Conservation (phyloP, 108 stramenopile genomes). For the Mediolabrus comicus region DNA sequence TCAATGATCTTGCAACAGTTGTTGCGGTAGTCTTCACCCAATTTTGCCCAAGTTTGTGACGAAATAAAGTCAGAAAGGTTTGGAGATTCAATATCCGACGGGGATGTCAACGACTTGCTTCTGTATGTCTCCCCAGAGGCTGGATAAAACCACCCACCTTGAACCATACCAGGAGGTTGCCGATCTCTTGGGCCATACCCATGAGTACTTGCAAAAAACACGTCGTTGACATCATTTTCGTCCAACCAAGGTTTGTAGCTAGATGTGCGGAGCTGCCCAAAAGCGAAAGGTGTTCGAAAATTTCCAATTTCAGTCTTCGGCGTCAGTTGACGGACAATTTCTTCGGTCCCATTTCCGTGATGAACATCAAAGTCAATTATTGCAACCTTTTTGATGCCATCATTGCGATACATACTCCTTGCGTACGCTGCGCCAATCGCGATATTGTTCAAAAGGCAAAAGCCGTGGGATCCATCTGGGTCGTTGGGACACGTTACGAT, state of each 20-base stretch:
- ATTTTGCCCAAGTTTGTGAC: conserved; percentile 84
- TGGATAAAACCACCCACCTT: conserved; percentile 89
- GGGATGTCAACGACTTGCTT: conserved; percentile 60
- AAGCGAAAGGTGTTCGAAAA: conserved; percentile 80
- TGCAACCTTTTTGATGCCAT: conserved; percentile 80
- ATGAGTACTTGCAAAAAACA: conserved; percentile 91
- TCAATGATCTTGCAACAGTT: conserved; percentile 90
- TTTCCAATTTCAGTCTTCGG: conserved; percentile 73
- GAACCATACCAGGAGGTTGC: conserved; percentile 49
- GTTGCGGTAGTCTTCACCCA: conserved; percentile 74
- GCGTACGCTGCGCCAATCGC: conserved; percentile 98
- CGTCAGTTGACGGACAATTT: conserved; percentile 86
- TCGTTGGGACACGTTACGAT: conserved; percentile 92
- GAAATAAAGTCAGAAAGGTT: conserved; percentile 75
- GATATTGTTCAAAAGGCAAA: conserved; percentile 99
- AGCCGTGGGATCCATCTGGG: conserved; percentile 90
- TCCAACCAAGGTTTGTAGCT: conserved; percentile 91
- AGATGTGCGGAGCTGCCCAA: conserved; percentile 59
- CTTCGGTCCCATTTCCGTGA: conserved; percentile 97
- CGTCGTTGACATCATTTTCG: conserved; percentile 86
- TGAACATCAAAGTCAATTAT: conserved; percentile 95
- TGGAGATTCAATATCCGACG: conserved; percentile 66
- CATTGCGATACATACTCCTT: conserved; percentile 83
- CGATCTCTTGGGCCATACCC: conserved; percentile 88
- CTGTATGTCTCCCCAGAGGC: conserved; percentile 75